Conservation (phyloP, 176 grass and related monocot genomes). For the Juncus inflexus region DNA sequence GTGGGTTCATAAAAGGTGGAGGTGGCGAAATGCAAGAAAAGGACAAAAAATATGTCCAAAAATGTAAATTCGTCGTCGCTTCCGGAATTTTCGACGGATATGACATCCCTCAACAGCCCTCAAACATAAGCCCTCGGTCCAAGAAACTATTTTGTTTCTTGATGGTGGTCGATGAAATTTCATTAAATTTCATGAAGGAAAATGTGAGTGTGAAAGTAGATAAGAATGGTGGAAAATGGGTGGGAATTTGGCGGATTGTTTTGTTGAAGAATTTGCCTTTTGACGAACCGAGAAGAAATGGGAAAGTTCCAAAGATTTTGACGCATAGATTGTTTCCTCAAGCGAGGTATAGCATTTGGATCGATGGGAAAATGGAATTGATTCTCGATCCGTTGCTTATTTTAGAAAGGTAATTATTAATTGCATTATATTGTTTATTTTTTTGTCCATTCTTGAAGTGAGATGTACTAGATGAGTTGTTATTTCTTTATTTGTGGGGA, state of each 20-base stretch:
- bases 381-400: constrained; percentile 91
- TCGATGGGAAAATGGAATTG: constrained; percentile 99
- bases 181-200: constrained; percentile 83
- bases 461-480: neutral
- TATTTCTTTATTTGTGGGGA: constrained; percentile 2
- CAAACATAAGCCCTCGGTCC: constrained; percentile 70
- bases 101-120: constrained; percentile 86
- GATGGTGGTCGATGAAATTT: constrained; percentile 94
- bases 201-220: constrained; percentile 63
- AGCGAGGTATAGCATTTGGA: constrained; percentile 98
- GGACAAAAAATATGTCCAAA: constrained; percentile 69
- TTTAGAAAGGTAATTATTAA: constrained; percentile 67
- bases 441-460: too few species aligned
- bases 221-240: constrained; percentile 78
- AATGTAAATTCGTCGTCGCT: constrained; percentile 91
- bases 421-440: too few species aligned
- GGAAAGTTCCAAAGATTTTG: constrained; percentile 96
- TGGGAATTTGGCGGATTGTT: constrained; percentile 88
- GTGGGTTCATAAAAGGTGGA: constrained; percentile 87
- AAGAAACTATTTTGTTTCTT: constrained; percentile 95
- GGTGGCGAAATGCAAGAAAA: constrained; percentile 75
- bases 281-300: constrained; percentile 97
- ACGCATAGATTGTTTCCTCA: constrained; percentile 85
- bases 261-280: constrained; percentile 60
- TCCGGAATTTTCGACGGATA: constrained; percentile 99